A percentile compares a stretch with the other conserved stretches of the same genome.
phyloP scores from a whole-genome alignment of 1,284 basidiomycete species.

The Tilletia indica region DNA sequence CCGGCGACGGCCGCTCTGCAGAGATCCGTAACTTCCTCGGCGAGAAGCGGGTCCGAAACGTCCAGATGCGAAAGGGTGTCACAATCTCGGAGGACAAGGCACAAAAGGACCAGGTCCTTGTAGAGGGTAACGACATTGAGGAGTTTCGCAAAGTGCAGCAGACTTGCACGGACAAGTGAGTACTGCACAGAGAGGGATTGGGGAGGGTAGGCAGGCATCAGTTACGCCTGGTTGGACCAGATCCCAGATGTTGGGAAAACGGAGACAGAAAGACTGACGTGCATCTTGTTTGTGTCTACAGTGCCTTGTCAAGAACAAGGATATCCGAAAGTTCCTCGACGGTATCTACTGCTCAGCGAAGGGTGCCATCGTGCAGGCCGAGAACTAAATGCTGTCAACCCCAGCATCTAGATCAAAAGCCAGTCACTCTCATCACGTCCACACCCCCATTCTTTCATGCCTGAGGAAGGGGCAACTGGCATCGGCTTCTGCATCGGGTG shows the following conservation, averaged over 20 bases:
- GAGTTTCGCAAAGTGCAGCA: conserved; percentile 55
- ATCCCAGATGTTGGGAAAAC: too few species aligned
- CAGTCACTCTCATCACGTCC: too few species aligned
- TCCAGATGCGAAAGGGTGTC: conserved; percentile 87
- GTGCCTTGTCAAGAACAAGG: conserved; percentile 55
- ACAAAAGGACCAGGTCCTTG: conserved; percentile 73
- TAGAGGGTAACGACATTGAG: conserved; percentile 62
- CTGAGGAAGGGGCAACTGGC: too few species aligned
- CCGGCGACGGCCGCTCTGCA: conserved; percentile 71
- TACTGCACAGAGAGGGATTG: background rate
- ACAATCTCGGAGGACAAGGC: conserved; percentile 83
- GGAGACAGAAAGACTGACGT: background rate
- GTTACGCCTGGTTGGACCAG: too few species aligned
- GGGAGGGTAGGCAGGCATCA: too few species aligned
- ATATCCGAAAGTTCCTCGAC: conserved; percentile 62
- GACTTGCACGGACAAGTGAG: conserved; percentile 46
- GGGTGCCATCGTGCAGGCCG: conserved; percentile 61
- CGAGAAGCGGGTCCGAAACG: conserved; percentile 85
- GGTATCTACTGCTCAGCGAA: conserved; percentile 87
- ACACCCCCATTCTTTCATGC: too few species aligned
- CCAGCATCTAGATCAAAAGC: too few species aligned
- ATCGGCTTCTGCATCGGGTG: too few species aligned
- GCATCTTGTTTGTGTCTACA: conserved; percentile 13
- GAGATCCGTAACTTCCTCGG: conserved; percentile 99
- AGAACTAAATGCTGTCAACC: conserved; percentile 61